phyloP scores from a whole-genome alignment of 257 asterid genomes.

The Primulina huaijiensis region DNA sequence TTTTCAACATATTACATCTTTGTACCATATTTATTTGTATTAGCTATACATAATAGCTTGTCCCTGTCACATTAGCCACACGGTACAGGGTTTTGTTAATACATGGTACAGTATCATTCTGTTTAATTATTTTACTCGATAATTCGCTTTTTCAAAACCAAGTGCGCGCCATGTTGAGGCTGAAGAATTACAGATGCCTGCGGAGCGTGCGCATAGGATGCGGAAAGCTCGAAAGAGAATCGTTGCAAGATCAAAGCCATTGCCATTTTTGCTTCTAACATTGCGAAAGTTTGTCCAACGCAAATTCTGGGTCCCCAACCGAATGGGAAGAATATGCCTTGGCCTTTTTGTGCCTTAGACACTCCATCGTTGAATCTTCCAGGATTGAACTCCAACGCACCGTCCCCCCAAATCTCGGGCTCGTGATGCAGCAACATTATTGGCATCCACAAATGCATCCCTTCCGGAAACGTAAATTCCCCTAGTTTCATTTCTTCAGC shows the following conservation, averaged over 20 bases:
- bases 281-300: not conserved
- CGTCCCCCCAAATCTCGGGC: constrained; percentile 19
- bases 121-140: too few species aligned
- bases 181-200: not conserved
- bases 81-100: too few species aligned
- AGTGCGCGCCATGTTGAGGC: not conserved
- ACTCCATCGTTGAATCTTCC: constrained; percentile 17
- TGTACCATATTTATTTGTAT: too few species aligned
- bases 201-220: not conserved
- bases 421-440: constrained; percentile 4
- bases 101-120: too few species aligned
- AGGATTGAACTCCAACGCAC: constrained; percentile 16
- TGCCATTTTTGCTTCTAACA: not conserved
- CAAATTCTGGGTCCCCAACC: constrained; percentile 25
- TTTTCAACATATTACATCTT: too few species aligned
- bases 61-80: too few species aligned
- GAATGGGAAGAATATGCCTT: constrained; percentile 9
- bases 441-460: constrained; percentile 8
- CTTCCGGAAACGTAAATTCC: constrained; percentile 7
- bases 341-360: constrained; percentile 2
- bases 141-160: not conserved
- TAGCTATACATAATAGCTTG: too few species aligned
- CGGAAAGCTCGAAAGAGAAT: not conserved
- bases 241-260: not conserved
- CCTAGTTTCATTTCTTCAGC: constrained; percentile 9